Percentiles rank a stretch among this genome's conserved stretches.
These are phyloP conservation scores for Ceratocystis huliohia DNA, from an alignment of 2,329 filamentous ascomycete species.

Conservation along the genomic window DNA sequence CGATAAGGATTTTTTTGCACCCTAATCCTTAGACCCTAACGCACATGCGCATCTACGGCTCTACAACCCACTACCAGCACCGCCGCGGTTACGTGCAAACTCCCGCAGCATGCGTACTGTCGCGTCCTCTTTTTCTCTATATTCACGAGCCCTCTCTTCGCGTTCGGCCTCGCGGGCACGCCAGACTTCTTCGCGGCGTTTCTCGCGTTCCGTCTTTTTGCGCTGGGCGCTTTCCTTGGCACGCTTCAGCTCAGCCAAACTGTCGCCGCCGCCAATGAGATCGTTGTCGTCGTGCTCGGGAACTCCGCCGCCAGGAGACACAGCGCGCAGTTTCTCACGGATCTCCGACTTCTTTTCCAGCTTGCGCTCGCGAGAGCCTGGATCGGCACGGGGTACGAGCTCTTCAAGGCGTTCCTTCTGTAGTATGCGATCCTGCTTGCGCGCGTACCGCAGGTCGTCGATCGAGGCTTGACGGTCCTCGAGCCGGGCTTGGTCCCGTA, in stretches of 20 bases:
- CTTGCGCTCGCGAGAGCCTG: conserved; percentile 68
- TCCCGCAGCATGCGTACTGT: conserved; percentile 72
- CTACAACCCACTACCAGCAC: conserved; percentile 31
- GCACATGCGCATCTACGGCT: neutral
- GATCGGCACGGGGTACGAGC: conserved; percentile 65
- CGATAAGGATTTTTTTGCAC: neutral
- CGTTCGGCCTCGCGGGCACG: conserved; percentile 65
- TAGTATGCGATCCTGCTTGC: conserved; percentile 49
- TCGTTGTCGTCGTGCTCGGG: conserved; percentile 57
- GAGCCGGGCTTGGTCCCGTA: conserved; percentile 41
- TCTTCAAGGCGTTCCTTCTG: conserved; percentile 70
- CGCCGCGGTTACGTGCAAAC: conserved; percentile 52
- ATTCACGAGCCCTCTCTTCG: conserved; percentile 58
- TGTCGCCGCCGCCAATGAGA: conserved; percentile 60
- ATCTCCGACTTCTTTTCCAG: conserved; percentile 72
- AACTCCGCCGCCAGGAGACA: conserved; percentile 44
- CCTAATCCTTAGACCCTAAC: neutral
- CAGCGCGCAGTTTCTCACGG: conserved; percentile 60
- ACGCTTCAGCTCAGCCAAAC: conserved; percentile 55
- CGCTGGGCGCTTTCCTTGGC: conserved; percentile 51
- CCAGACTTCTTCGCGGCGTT: conserved; percentile 67
- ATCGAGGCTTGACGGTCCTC: conserved; percentile 34
- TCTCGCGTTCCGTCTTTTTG: conserved; percentile 73
- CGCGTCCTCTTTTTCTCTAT: conserved; percentile 64
- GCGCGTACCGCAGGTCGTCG: conserved; percentile 45